phyloP scores from a whole-genome alignment of 1,284 basidiomycete genomes.

The Dichomitus squalens region DNA sequence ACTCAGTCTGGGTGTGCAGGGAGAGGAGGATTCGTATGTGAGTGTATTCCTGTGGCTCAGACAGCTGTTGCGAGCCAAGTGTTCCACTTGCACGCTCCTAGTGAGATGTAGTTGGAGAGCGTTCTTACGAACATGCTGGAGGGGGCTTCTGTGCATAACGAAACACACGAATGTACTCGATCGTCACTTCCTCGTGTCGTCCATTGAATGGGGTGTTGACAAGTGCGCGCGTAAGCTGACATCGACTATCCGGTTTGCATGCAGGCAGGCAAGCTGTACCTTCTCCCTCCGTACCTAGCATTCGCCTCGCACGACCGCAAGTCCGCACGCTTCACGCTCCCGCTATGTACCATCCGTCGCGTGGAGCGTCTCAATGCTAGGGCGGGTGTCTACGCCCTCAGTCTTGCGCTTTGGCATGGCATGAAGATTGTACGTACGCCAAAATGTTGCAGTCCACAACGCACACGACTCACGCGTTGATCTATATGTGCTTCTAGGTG shows the following conservation, averaged over 20 bases:
- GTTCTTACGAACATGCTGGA: not conserved
- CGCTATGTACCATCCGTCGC: conserved; percentile 89
- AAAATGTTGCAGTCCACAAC: not conserved
- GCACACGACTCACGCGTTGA: not conserved
- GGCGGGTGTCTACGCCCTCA: conserved; percentile 93
- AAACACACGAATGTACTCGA: not conserved
- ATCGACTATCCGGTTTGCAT: not conserved
- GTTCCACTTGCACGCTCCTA: too few relatives aligned
- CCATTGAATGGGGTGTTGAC: not conserved
- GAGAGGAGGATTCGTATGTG: conserved; percentile 91
- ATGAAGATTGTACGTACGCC: conserved; percentile 83
- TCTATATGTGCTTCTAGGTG: conserved; percentile 54
- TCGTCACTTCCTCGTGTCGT: not conserved
- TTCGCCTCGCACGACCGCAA: conserved; percentile 93
- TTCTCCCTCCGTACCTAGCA: conserved; percentile 89
- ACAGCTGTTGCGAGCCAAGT: not conserved
- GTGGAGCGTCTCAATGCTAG: conserved; percentile 94
- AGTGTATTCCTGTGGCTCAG: conserved; percentile 39
- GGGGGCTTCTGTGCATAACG: not conserved
- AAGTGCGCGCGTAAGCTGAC: not conserved
- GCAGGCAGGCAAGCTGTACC: conserved; percentile 89
- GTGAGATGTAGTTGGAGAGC: not conserved
- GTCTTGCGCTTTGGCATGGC: conserved; percentile 93
- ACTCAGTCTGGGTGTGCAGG: conserved; percentile 77
- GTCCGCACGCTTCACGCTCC: conserved; percentile 90